Evolutionary conservation across 495 filamentous ascomycete genomes (phyloP), one percentile per base, ranked within the genome.

Genomic region (Annulohypoxylon nitens): DNA sequence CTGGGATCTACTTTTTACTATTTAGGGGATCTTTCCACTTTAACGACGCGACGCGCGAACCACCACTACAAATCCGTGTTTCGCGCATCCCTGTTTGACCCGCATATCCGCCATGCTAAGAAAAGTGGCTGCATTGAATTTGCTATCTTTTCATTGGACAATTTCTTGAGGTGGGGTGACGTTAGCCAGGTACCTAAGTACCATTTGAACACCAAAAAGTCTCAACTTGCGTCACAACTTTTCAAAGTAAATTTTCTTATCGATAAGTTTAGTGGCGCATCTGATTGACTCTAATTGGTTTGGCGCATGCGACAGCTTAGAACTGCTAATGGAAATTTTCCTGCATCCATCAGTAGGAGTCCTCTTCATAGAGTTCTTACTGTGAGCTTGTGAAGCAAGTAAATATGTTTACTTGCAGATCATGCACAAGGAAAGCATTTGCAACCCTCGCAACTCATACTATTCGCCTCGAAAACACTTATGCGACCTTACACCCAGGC

Each of bases 351-450:
- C 45, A 57, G 55, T 18, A 34, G 23, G 9, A 26, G 3, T 30
- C 16, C 26, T 34, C 18, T 10, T 39, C 37, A 50, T 26, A 64
- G 45, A 41, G 2, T 20, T 58, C 39, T 16, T 10, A 12, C 20
- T 0, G 16, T 12, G 43, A 45, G 23, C 59, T 39, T 39, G 25
- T 23, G 55, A 51, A 47, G 48, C 20, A 25, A 71, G 54, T 50
- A 48, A 71, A 34, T 70, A 86, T 85, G 83, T 83, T 81, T 55
- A 75, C 78, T 60, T 83, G 83, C 57, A 75, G 78, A 41, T 71
- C 78, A 30, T 85, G 83, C 41, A 64, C 78, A 37, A 75, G 78
- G 37, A 78, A 61, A 58, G 71, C 72, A 3, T 50, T 77, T 12
- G n/a, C 59, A 34, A 9, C 61, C 25, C 37, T 68, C 69, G 34